Evolutionary conservation across 441 rosid species (phyloP).

Genomic region (Monsonia emarginata): DNA sequence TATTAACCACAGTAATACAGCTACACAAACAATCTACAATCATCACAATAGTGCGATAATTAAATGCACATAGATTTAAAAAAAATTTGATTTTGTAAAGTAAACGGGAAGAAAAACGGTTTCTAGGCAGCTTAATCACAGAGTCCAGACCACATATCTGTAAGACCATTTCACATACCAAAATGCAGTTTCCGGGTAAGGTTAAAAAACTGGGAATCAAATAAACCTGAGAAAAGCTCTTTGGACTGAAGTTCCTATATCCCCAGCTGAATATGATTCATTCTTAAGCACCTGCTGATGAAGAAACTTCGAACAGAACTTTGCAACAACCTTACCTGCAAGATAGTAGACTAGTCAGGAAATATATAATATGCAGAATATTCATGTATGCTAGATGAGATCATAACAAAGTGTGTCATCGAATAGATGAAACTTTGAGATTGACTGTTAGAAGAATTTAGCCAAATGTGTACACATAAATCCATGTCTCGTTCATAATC

Average conservation of each 20-base stretch:
- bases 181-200: neutral
- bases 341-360: conserved; percentile 10
- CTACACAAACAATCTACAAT: too few relatives aligned
- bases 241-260: conserved; percentile 51
- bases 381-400: neutral
- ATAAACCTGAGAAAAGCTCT: conserved; percentile 67
- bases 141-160: neutral
- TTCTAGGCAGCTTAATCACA: too few relatives aligned
- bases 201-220: neutral
- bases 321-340: conserved; percentile 84
- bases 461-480: neutral
- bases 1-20: too few relatives aligned
- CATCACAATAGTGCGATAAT: too few relatives aligned
- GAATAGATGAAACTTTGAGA: neutral
- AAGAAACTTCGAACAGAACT: conserved; percentile 79
- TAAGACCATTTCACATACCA: neutral
- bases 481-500: neutral
- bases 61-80: too few relatives aligned
- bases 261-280: conserved; percentile 69
- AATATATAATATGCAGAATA: neutral
- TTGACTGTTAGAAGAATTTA: neutral
- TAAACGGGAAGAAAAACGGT: too few relatives aligned
- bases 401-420: neutral
- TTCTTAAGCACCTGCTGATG: conserved; percentile 66
- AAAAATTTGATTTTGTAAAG: too few relatives aligned